These are phyloP conservation scores for Globisporangium carolinianum DNA, from an alignment of 352 stramenopile species.

Conservation along the genomic window DNA sequence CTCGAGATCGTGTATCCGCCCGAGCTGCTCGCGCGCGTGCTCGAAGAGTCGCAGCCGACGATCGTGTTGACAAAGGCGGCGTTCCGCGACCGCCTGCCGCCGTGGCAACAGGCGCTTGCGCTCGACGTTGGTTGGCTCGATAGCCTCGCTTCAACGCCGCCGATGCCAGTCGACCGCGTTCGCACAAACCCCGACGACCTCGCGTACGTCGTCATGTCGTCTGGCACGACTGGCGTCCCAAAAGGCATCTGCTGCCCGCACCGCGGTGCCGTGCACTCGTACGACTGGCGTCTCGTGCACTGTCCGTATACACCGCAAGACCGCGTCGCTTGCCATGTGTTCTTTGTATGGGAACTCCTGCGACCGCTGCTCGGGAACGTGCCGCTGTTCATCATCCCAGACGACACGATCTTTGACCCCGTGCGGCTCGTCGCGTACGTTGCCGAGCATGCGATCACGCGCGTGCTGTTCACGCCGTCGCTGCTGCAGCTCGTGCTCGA, in stretches of 20 bases:
- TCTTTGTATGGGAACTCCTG: conserved; percentile 94
- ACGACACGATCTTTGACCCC: conserved; percentile 91
- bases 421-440: conserved; percentile 74
- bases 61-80: conserved; percentile 83
- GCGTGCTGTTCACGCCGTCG: conserved; percentile 92
- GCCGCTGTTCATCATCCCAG: conserved; percentile 88
- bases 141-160: conserved; percentile 21
- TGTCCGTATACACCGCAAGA: conserved; percentile 68
- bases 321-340: conserved; percentile 89
- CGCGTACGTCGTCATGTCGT: conserved; percentile 92
- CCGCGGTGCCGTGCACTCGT: conserved; percentile 89
- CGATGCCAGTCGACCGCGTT: conserved; percentile 53
- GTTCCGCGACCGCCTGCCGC: conserved; percentile 53
- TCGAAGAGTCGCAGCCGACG: conserved; percentile 83
- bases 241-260: conserved; percentile 94
- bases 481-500: conserved; percentile 87
- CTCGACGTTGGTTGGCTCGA: conserved; percentile 57
- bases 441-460: conserved; percentile 71
- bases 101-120: conserved; percentile 62
- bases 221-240: conserved; percentile 86
- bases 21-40: conserved; percentile 81
- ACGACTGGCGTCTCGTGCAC: conserved; percentile 84
- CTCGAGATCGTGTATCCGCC: conserved; percentile 87
- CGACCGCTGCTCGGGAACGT: conserved; percentile 86
- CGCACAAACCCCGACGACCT: conserved; percentile 79